Evolutionary conservation across 2,329 filamentous ascomycete genomes (phyloP).

Genomic region (Trichoderma sp.): DNA sequence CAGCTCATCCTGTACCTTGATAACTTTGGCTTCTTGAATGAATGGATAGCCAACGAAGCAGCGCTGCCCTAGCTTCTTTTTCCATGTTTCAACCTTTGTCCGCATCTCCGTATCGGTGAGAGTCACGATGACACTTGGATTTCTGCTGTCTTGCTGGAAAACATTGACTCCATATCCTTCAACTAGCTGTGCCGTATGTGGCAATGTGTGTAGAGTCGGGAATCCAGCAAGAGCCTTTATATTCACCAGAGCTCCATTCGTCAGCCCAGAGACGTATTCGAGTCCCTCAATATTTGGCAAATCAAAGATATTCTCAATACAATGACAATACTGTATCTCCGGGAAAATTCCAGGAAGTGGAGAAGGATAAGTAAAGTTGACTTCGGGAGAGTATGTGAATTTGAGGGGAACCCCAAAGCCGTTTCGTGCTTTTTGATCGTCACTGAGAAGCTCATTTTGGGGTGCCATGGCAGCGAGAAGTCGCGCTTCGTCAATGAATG

Average conservation of each 20-base stretch:
- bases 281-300: constrained; percentile 89
- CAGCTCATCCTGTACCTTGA: constrained; percentile 86
- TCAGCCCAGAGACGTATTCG: constrained; percentile 79
- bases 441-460: constrained; percentile 74
- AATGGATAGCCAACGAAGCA: constrained; percentile 96
- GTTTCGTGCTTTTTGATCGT: constrained; percentile 80
- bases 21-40: constrained; percentile 87
- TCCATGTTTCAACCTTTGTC: constrained; percentile 71
- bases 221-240: constrained; percentile 87
- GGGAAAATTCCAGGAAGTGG: constrained; percentile 89
- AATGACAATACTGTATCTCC: constrained; percentile 81
- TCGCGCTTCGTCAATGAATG: constrained; percentile 92
- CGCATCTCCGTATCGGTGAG: constrained; percentile 72
- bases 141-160: constrained; percentile 93
- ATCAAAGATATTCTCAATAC: constrained; percentile 95
- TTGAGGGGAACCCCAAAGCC: constrained; percentile 90
- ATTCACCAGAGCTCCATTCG: constrained; percentile 81
- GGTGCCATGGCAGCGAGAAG: constrained; percentile 83
- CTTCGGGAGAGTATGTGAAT: constrained; percentile 79
- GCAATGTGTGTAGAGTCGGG: constrained; percentile 82
- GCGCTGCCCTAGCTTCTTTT: constrained; percentile 76
- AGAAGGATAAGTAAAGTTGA: constrained; percentile 83
- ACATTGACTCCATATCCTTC: constrained; percentile 84
- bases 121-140: constrained; percentile 93
- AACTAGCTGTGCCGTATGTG: constrained; percentile 73